Base-by-base conservation (phyloP, 192 early-diverging fungal genomes). In the Phlyctochytrium arcticum region DNA sequence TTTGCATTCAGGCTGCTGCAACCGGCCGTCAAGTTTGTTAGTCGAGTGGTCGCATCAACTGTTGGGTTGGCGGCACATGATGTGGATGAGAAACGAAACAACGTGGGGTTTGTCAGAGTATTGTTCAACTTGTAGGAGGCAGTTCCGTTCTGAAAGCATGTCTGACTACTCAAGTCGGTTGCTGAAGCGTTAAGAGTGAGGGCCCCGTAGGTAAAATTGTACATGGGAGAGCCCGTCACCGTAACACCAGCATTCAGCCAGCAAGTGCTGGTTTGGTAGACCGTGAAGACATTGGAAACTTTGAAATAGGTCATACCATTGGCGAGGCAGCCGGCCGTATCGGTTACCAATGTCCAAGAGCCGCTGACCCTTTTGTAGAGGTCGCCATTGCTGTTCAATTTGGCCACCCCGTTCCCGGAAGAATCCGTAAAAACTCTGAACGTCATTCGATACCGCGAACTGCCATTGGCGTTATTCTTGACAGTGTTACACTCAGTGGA, bases 311-410 rank as follows among this genome's bases (percentile, higher is more conserved):
- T 53, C 50, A 12, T 53, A 23, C 50, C 50, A 23, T 53, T 53
- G 50, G 50, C 50, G 17, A 53, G 3, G 24, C 50, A 53, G 50
- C 50, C 50, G 50, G 50, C 50, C 19, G 50, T 53, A 26, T 53
- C 26, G 3, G 50, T 53, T 12, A 53, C 50, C 50, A 53, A 53
- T 12, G 50, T 53, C 50, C 50, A 53, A 0, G 19, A 17, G 1
- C 50, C 50, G 2, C n/a, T 1, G 50, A 23, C 24, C 50, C 12
- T 53, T 53, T 53, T 26, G 50, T 53, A 53, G 24, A 53, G 50
- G 2, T 23, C 26, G 50, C 50, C 50, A 12, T 12, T 1, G 50
- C 12, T 23, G 50, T 12, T 53, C 50, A 53, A 1, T 12, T 53
- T 19, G 50, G 50, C 50, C 24, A 53, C 24, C 17, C 19, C 50